phyloP scores from a whole-genome alignment of 169 alveolate species.

The Plasmodium relictum region DNA sequence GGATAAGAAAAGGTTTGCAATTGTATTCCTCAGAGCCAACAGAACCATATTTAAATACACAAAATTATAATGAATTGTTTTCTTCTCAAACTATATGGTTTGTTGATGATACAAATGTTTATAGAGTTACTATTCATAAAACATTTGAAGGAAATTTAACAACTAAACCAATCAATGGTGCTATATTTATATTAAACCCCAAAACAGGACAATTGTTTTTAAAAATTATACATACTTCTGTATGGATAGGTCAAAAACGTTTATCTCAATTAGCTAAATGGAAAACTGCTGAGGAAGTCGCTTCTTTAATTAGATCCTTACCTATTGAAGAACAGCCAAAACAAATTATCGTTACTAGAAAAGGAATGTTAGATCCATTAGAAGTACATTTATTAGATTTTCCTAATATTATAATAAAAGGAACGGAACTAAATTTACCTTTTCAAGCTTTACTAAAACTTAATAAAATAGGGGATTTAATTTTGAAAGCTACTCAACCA shows the following conservation, averaged over 20 bases:
- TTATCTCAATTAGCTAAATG: constrained; percentile 99
- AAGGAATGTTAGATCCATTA: constrained; percentile 99
- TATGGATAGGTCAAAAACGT: constrained; percentile 99
- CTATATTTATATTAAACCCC: constrained; percentile 99
- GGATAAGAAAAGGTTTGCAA: constrained; percentile 99
- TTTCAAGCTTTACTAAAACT: constrained; percentile 98
- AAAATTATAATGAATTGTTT: constrained; percentile 99
- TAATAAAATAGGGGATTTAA: constrained; percentile 99
- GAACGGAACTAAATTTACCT: constrained; percentile 98
- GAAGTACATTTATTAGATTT: constrained; percentile 99
- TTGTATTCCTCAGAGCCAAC: constrained; percentile 99
- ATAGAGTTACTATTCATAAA: constrained; percentile 99
- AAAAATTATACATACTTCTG: constrained; percentile 99
- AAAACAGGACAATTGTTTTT: constrained; percentile 99
- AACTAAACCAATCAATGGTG: constrained; percentile 99
- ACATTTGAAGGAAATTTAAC: constrained; percentile 99
- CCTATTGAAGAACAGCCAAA: constrained; percentile 99
- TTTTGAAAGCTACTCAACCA: constrained; percentile 99
- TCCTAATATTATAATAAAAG: constrained; percentile 99
- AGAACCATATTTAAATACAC: constrained; percentile 99
- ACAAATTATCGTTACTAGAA: constrained; percentile 99
- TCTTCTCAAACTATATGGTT: constrained; percentile 99
- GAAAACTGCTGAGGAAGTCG: constrained; percentile 99
- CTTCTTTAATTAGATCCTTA: constrained; percentile 99
- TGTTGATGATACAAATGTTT: constrained; percentile 99